Evolutionary conservation across 1,284 basidiomycete genomes (phyloP).

Genomic region (Ceratobasidium sp.): DNA sequence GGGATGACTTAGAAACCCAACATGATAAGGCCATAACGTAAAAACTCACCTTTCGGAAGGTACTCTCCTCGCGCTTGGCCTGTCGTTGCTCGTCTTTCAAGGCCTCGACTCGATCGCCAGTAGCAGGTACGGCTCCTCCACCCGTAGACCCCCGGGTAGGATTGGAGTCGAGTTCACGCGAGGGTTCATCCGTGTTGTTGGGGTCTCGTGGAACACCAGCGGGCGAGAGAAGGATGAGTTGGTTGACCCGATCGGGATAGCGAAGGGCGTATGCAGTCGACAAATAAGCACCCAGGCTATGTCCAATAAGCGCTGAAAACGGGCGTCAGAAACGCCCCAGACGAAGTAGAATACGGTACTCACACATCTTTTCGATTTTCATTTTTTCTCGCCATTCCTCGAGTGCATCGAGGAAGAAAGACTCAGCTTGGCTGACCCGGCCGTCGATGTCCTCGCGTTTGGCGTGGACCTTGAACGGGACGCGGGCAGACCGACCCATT

Average conservation of each 20-base stretch:
- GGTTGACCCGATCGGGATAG: conserved; percentile 82
- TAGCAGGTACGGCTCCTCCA: conserved; percentile 10
- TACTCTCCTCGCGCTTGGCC: conserved; percentile 50
- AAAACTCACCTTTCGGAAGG: conserved; percentile 38
- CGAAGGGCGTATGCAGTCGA: conserved; percentile 86
- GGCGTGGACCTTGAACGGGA: conserved; percentile 76
- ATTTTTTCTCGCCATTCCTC: conserved; percentile 87
- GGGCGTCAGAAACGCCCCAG: conserved; percentile 1
- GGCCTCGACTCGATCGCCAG: conserved; percentile 21
- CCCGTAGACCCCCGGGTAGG: conserved; percentile 3
- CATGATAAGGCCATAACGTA: conserved; percentile 1
- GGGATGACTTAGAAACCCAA: neutral
- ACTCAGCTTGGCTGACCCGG: conserved; percentile 81
- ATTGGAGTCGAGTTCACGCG: conserved; percentile 64
- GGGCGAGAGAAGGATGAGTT: conserved; percentile 83
- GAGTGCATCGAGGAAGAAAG: conserved; percentile 90
- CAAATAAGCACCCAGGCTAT: conserved; percentile 71
- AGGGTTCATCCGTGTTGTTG: conserved; percentile 62
- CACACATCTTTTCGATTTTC: conserved; percentile 84
- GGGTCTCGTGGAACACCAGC: conserved; percentile 88
- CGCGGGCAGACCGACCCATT: conserved; percentile 92
- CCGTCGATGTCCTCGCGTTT: conserved; percentile 67
- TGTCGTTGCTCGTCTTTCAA: conserved; percentile 45
- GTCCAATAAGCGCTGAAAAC: conserved; percentile 11
- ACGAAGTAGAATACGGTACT: conserved; percentile 52